These are phyloP conservation scores for Penicillium mononematosum DNA, from an alignment of 495 filamentous ascomycete genomes.

Conservation along the genomic window DNA sequence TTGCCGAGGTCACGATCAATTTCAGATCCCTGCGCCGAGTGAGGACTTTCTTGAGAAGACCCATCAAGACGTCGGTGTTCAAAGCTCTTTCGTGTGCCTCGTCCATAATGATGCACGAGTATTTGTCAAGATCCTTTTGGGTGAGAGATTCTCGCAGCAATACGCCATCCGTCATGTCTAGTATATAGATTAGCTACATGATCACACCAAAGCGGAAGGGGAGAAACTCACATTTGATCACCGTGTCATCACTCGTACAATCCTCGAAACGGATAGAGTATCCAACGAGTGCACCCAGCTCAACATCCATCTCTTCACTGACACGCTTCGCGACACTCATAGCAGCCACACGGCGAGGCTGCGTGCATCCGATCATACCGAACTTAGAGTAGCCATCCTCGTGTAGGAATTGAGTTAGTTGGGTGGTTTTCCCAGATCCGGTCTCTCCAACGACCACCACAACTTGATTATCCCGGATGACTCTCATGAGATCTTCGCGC, in stretches of 20 bases:
- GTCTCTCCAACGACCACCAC: slow-evolving; percentile 96
- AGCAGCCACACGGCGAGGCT: slow-evolving; percentile 90
- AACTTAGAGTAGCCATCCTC: slow-evolving; percentile 87
- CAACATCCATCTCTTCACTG: slow-evolving; percentile 98
- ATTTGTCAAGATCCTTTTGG: slow-evolving; percentile 89
- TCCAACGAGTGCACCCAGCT: slow-evolving; percentile 81
- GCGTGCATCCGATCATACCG: slow-evolving; percentile 93
- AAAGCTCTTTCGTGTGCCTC: slow-evolving; percentile 97
- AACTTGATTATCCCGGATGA: slow-evolving; percentile 96
- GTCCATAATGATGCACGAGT: slow-evolving; percentile 99
- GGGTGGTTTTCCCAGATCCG: slow-evolving; percentile 94
- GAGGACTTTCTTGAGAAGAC: slow-evolving; percentile 94
- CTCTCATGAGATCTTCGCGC: slow-evolving; percentile 87
- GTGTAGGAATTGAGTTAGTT: slow-evolving; percentile 91
- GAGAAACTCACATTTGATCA: slow-evolving; percentile 73
- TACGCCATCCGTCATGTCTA: slow-evolving; percentile 97
- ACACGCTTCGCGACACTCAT: slow-evolving; percentile 99
- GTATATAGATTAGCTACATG: slow-evolving; percentile 23
- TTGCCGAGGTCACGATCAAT: slow-evolving; percentile 96
- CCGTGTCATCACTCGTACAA: slow-evolving; percentile 89
- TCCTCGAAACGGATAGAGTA: slow-evolving; percentile 99
- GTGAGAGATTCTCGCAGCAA: slow-evolving; percentile 89
- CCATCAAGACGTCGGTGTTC: slow-evolving; percentile 97
- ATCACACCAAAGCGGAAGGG: not conserved
- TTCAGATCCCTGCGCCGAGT: slow-evolving; percentile 88